Base-by-base conservation (phyloP, 1,284 basidiomycete genomes). In the Ganoderma multipileum region DNA sequence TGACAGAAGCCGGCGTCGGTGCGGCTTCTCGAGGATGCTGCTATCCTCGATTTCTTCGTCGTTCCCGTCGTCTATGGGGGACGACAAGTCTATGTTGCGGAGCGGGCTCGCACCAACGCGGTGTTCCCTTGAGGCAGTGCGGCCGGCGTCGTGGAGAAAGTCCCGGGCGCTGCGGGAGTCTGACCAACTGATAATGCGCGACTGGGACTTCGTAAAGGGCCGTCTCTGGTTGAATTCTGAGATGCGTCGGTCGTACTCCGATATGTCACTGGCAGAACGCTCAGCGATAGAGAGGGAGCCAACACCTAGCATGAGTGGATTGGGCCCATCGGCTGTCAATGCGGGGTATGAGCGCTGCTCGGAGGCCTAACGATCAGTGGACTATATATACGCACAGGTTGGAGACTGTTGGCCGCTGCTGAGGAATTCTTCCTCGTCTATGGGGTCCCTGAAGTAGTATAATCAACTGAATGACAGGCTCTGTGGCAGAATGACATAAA, bases 351-450 rank as follows among this genome's bases (percentile, higher is more conserved):
- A 71, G 63, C 20, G 50, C 36, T 38, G 58, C 52, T 26, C 38
- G 58, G n/a, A 66, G 47, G 28, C 63, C 54, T 11, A 63, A 64
- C 36, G 14, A 44, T 39, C 28, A 11, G 33, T 33, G 58, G 36
- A 26, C 26, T 52, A 20, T 18, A 61, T 52, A 57, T 26, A 84
- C 86, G 71, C 75, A 90, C 91, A 89, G 71, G 85, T 80, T 8
- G 91, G 91, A 28, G 91, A 93, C 9, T 83, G 87, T 75, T 92
- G 91, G 1, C 91, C 91, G 74, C 92, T 93, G 76, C 91, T 92
- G 67, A 89, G 78, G 20, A 87, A 77, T 28, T 89, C 89, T 16
- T 90, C 91, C 11, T 91, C 90, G 11, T 89, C 88, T 3, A 74
- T 81, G 30, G 76, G 75, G 18, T 84, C 82, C 64, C 80, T 83